Percentiles rank a stretch among this genome's conserved stretches.
phyloP scores from a whole-genome alignment of 2,329 filamentous ascomycete genomes.

The Elsinoe batatas region DNA sequence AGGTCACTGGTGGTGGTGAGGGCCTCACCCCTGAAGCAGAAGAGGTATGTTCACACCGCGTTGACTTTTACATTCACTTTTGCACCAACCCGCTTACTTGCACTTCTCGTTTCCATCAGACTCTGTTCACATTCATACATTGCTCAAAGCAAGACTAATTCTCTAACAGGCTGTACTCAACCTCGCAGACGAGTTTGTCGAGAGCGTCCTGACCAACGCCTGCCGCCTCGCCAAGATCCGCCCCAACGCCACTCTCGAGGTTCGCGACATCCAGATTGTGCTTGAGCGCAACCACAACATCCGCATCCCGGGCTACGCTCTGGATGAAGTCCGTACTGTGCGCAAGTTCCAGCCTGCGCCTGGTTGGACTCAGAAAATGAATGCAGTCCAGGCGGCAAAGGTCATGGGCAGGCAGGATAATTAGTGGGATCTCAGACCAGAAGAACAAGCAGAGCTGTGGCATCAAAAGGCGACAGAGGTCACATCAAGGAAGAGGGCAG shows the following conservation, averaged over 20 bases:
- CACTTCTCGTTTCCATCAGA: too few species aligned
- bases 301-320: constrained; percentile 83
- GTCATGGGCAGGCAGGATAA: constrained; percentile 38
- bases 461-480: neutral
- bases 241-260: constrained; percentile 80
- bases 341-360: constrained; percentile 82
- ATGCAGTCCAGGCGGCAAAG: constrained; percentile 89
- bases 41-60: constrained; percentile 51
- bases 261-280: constrained; percentile 50
- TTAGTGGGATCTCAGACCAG: constrained; percentile 3
- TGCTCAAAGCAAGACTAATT: neutral
- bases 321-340: constrained; percentile 88
- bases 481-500: too few species aligned
- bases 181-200: constrained; percentile 89
- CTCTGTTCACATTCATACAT: neutral
- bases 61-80: neutral
- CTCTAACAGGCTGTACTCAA: constrained; percentile 63
- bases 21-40: constrained; percentile 85
- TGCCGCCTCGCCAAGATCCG: constrained; percentile 91
- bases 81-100: neutral
- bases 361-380: constrained; percentile 94
- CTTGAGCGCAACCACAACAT: constrained; percentile 59
- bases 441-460: neutral
- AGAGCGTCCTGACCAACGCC: constrained; percentile 75
- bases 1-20: constrained; percentile 77